Evolutionary conservation across 352 stramenopile genomes (phyloP), one percentile per base, ranked within the genome.

Genomic region (Phytopythium montanum): DNA sequence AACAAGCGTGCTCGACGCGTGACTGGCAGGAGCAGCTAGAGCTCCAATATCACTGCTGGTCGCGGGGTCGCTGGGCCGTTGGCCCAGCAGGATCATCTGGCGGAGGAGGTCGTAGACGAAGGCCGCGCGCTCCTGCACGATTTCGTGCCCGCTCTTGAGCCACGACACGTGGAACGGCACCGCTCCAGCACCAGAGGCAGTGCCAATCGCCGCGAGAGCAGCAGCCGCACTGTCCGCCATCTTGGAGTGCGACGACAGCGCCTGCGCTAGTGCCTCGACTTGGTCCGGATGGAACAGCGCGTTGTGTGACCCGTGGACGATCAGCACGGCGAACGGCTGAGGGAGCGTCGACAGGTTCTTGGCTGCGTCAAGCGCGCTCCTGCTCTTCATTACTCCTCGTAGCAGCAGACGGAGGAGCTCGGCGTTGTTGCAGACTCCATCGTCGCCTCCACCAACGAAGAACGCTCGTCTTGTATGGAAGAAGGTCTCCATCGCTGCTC

Each of bases 81-180:
- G 46, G 8, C 61, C 56, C 31, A 50, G 4, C 6, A 58, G 49
- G 2, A 60, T 61, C 12, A 88, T 64, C 41, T 87, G 73, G 1
- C 68, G 62, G 34, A 91, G 72, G 13, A 92, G 70, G 9, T 85
- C 69, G 44, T 79, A 70, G 33, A 89, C 63, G 57, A 81, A 92
- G 1, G 54, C 54, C 5, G 69, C 9, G 3, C 82, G 75, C 58
- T 94, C 84, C 61, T 94, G 81, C 6, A 87, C 38, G 9, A 92
- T 6, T 44, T 94, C 81, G 54, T 94, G 79, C 0, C 84, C 84
- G 45, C 78, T 77, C 62, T 92, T 92, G 53, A 94, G 75, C 84
- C 84, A 94, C 23, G 80, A 75, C 0, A 87, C 56, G 45, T 88
- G 74, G 29, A 87, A 31, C 10, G 54, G 21, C 16, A 52, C 48